phyloP scores from a whole-genome alignment of 2,329 filamentous ascomycete genomes.

The Trichoderma guizhouense region DNA sequence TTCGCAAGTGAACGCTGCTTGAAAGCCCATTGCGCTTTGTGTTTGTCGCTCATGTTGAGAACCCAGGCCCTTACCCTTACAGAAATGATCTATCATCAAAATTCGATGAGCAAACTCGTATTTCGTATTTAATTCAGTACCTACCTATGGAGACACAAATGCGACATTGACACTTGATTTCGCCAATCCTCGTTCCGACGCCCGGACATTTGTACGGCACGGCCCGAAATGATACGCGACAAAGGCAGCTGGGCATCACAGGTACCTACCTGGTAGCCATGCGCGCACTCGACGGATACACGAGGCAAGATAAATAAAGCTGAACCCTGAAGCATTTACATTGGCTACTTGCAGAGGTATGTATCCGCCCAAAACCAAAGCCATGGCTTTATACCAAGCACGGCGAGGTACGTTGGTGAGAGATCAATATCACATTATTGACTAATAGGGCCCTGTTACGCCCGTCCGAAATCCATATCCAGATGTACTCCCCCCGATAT shows the following conservation, averaged over 20 bases:
- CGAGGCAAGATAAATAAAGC: not conserved
- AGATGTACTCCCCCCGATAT: not conserved
- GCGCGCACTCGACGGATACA: not conserved
- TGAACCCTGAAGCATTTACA: not conserved
- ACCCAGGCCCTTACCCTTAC: too few relatives aligned
- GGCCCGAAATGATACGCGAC: not conserved
- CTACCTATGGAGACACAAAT: not conserved
- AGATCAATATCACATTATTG: not conserved
- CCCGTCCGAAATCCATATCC: not conserved
- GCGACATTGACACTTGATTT: not conserved
- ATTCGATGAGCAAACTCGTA: too few relatives aligned
- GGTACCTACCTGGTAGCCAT: not conserved
- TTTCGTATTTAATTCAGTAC: not conserved
- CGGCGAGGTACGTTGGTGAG: not conserved
- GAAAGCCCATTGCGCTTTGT: not conserved
- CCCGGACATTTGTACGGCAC: not conserved
- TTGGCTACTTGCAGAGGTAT: not conserved
- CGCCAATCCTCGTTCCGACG: not conserved
- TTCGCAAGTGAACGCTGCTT: not conserved
- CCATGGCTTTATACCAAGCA: too few relatives aligned
- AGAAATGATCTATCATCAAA: too few relatives aligned
- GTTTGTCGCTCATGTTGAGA: not conserved
- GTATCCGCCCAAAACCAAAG: not conserved
- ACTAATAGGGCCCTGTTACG: not conserved
- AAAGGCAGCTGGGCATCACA: not conserved